phyloP scores from a whole-genome alignment of 371 early-diverging fungal species.

The Rhizopus arrhizus region DNA sequence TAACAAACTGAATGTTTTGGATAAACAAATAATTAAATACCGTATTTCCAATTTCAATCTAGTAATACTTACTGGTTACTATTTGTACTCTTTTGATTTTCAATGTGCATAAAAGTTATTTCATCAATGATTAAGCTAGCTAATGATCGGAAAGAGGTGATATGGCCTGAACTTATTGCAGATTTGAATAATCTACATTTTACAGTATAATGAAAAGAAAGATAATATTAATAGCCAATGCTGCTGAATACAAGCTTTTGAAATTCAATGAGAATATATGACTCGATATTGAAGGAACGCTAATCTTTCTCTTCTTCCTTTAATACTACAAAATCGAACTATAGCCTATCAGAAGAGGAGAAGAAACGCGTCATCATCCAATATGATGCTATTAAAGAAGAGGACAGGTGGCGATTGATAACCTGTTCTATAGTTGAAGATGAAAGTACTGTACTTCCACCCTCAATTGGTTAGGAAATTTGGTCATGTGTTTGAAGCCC shows the following conservation, averaged over 20 bases:
- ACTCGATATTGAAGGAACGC: slow-evolving; percentile 1
- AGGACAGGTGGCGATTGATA: not conserved
- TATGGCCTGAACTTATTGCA: not conserved
- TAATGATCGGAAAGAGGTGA: too few relatives aligned
- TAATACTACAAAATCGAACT: slow-evolving; percentile 7
- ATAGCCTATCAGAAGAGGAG: not conserved
- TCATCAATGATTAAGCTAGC: not conserved
- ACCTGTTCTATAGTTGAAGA: not conserved
- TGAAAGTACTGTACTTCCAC: slow-evolving; percentile 9
- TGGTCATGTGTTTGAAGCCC: slow-evolving; percentile 13
- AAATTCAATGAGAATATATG: not conserved
- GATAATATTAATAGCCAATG: not conserved
- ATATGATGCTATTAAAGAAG: not conserved
- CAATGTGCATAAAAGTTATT: not conserved
- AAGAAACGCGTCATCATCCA: not conserved
- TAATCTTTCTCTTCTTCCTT: not conserved
- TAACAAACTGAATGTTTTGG: too few relatives aligned
- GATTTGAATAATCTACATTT: not conserved
- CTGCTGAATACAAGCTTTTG: not conserved
- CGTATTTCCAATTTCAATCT: too few relatives aligned
- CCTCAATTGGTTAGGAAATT: slow-evolving; percentile 11
- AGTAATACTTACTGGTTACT: not conserved
- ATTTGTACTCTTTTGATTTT: not conserved
- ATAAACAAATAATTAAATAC: too few relatives aligned
- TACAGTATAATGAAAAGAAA: not conserved